Evolutionary conservation across 176 grass and related monocot species (phyloP).

Genomic region (Hordeum marinum): DNA sequence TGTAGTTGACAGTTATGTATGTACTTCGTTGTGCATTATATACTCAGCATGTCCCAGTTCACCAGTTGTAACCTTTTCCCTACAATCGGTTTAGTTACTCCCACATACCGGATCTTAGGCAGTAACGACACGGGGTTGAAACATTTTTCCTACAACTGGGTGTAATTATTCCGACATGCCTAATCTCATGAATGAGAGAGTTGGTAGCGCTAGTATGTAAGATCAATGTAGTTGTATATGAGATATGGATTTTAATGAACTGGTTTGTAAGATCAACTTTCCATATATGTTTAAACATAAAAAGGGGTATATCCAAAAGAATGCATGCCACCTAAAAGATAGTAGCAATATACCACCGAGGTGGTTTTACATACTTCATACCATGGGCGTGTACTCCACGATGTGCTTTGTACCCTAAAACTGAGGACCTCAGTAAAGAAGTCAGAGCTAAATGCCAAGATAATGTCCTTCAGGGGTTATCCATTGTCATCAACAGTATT

Average conservation of each 20-base stretch:
- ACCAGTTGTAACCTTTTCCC: no score
- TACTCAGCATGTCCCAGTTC: no score
- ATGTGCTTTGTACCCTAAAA: slow-evolving; percentile 30
- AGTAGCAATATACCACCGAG: neutral
- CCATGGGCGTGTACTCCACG: neutral
- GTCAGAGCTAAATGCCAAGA: slow-evolving; percentile 66
- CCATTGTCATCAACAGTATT: slow-evolving; percentile 82
- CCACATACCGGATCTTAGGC: no score
- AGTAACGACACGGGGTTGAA: no score
- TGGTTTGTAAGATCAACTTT: neutral
- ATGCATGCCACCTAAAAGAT: neutral
- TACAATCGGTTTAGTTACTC: no score
- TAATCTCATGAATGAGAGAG: no score
- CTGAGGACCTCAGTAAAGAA: slow-evolving; percentile 89
- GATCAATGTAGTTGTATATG: neutral
- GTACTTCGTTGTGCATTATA: no score
- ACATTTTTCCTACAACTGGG: no score
- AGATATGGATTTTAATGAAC: neutral
- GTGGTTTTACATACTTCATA: neutral
- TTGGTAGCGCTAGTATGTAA: no score
- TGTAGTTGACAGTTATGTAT: no score
- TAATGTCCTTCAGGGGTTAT: slow-evolving; percentile 89
- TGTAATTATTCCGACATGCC: no score
- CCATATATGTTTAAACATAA: neutral
- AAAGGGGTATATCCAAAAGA: neutral